These are phyloP conservation scores for Talaromyces nanjingensis DNA, from an alignment of 495 filamentous ascomycete genomes.

Conservation along the genomic window DNA sequence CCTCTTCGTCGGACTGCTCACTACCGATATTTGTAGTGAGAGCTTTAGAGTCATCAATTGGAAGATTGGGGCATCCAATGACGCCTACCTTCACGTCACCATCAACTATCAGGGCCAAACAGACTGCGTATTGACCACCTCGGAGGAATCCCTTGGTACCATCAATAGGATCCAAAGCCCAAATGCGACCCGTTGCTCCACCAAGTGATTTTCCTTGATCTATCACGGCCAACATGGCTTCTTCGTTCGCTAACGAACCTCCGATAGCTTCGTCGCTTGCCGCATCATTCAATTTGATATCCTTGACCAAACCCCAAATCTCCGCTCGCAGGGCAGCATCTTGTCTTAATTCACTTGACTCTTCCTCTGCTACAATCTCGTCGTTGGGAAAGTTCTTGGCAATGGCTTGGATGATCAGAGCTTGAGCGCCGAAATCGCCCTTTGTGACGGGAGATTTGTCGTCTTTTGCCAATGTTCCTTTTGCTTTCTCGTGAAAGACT, in stretches of 20 bases:
- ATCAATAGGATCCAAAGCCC: slow-evolving; percentile 96
- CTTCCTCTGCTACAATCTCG: slow-evolving; percentile 92
- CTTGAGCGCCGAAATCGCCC: slow-evolving; percentile 96
- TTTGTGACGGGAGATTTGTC: slow-evolving; percentile 96
- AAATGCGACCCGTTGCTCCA: slow-evolving; percentile 76
- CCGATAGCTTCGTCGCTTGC: slow-evolving; percentile 61
- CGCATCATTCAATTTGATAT: slow-evolving; percentile 62
- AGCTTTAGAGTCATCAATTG: slow-evolving; percentile 66
- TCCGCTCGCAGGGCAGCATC: slow-evolving; percentile 58
- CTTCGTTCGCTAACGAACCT: slow-evolving; percentile 58
- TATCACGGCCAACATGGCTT: slow-evolving; percentile 79
- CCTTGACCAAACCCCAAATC: slow-evolving; percentile 76
- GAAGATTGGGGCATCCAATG: slow-evolving; percentile 90
- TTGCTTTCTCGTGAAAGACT: slow-evolving; percentile 86
- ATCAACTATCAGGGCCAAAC: slow-evolving; percentile 83
- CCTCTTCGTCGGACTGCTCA: slow-evolving; percentile 57
- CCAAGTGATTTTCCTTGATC: slow-evolving; percentile 77
- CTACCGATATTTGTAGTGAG: slow-evolving; percentile 59
- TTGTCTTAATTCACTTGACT: slow-evolving; percentile 66
- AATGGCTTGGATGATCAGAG: slow-evolving; percentile 86
- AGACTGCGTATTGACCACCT: slow-evolving; percentile 97
- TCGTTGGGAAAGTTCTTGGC: slow-evolving; percentile 84
- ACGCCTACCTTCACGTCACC: slow-evolving; percentile 94
- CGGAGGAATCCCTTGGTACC: slow-evolving; percentile 95
- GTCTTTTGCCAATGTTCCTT: slow-evolving; percentile 88